Base-by-base conservation (phyloP, 495 filamentous ascomycete species). In the Aspergillus diversus region DNA sequence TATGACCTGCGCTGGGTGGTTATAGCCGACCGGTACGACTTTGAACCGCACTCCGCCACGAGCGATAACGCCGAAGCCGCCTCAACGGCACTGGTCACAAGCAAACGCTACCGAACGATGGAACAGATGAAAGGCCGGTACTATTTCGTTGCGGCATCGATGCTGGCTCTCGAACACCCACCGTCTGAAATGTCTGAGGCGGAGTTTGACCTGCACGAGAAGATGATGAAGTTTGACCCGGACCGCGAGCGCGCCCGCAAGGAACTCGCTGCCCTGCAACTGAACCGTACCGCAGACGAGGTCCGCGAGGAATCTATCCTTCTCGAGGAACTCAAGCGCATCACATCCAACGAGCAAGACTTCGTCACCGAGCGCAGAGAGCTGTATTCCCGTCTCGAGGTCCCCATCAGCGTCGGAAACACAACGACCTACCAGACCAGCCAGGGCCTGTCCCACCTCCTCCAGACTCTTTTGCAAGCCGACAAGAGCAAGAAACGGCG, bases 21-120 rank as follows among this genome's bases (percentile, higher is more conserved):
- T n/a, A 92, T 99, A 50, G 90, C 86, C 74, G 95, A 99, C 71
- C 90, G 93, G 12, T 99, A 97, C 74, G 91, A 96, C 27, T 97
- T 87, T 68, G 75, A 80, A 54, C 84, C 89, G 1, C 71, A 70
- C 15, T 59, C 67, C 21, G 21, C 21, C 1, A 65, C 72, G 27
- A 71, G 83, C 33, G 49, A 57, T 42, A 6, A 11, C 39, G 73
- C 70, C 7, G 76, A 80, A 63, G 66, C 69, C n/a, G 72, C 74
- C 49, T 63, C 67, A 34, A 77, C 64, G 42, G 77, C 80, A 21
- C 70, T 81, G 27, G 76, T 79, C 3, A 72, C 77, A 6, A 74
- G 73, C 27, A 81, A 76, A 50, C 69, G 65, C 17, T 66, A 71
- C 43, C 83, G 96, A 33, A 88, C 84, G 2, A 86, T 97, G 81